Conservation (phyloP, 768 basidiomycete genomes). For the Rhizopogon vesiculosus region DNA sequence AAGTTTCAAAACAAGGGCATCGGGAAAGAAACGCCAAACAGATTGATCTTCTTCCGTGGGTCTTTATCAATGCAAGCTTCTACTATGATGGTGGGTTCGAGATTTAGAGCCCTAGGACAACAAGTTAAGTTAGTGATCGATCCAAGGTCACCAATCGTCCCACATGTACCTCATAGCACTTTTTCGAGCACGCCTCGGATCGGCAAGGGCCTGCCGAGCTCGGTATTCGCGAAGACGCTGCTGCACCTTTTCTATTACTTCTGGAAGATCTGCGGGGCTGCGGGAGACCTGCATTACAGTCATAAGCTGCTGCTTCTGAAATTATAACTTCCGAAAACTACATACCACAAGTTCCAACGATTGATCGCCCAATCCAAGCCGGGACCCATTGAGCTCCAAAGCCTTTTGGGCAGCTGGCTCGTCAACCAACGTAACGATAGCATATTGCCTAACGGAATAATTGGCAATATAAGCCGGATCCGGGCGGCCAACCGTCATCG, state of each 20-base stretch:
- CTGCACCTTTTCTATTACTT: slow-evolving; percentile 24
- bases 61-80: slow-evolving; percentile 7
- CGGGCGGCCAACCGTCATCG: slow-evolving; percentile 20
- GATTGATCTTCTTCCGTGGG: slow-evolving; percentile 1
- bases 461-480: slow-evolving; percentile 28
- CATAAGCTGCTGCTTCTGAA: background rate
- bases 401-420: slow-evolving; percentile 35
- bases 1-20: slow-evolving; percentile 15
- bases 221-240: slow-evolving; percentile 21
- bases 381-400: slow-evolving; percentile 31
- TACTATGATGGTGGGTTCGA: slow-evolving; percentile 23
- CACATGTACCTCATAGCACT: slow-evolving; percentile 18
- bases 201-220: slow-evolving; percentile 10
- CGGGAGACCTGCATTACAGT: slow-evolving; percentile 18
- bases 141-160: background rate
- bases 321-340: background rate
- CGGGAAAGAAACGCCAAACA: slow-evolving; percentile 13
- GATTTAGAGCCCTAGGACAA: slow-evolving; percentile 16
- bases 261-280: slow-evolving; percentile 28
- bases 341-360: slow-evolving; percentile 34
- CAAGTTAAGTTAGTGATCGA: slow-evolving; percentile 1
- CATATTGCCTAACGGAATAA: slow-evolving; percentile 43
- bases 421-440: slow-evolving; percentile 41
- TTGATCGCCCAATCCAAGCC: slow-evolving; percentile 29
- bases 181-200: slow-evolving; percentile 16